A percentile compares a stretch with the other conserved stretches of the same genome.
phyloP scores from a whole-genome alignment of 371 early-diverging fungal species.

The Rhizopus arrhizus region DNA sequence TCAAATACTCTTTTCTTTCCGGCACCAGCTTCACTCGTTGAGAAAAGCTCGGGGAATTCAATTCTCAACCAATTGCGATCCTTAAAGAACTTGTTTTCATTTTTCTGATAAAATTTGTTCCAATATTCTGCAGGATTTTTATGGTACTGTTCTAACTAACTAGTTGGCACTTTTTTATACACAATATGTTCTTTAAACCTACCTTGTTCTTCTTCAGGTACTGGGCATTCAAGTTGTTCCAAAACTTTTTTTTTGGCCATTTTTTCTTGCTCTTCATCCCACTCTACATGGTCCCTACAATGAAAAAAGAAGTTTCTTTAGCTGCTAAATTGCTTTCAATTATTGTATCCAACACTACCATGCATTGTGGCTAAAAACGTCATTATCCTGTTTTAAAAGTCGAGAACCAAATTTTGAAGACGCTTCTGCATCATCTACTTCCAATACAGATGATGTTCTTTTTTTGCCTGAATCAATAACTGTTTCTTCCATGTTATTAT shows the following conservation, averaged over 20 bases:
- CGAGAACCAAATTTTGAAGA: slow-evolving; percentile 67
- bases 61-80: slow-evolving; percentile 92
- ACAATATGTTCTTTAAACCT: neutral
- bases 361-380: slow-evolving; percentile 78
- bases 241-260: slow-evolving; percentile 49
- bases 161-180: neutral
- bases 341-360: slow-evolving; percentile 54
- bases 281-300: slow-evolving; percentile 80
- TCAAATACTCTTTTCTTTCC: slow-evolving; percentile 67
- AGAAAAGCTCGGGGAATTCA: slow-evolving; percentile 85
- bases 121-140: slow-evolving; percentile 49
- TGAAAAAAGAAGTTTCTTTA: neutral
- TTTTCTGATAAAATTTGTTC: slow-evolving; percentile 88
- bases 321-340: neutral
- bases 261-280: slow-evolving; percentile 74
- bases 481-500: neutral
- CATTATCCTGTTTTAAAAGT: slow-evolving; percentile 56
- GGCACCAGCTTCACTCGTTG: slow-evolving; percentile 35
- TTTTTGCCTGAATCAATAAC: slow-evolving; percentile 30
- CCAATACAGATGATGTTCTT: slow-evolving; percentile 41
- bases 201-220: slow-evolving; percentile 54
- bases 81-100: slow-evolving; percentile 93
- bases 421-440: slow-evolving; percentile 21
- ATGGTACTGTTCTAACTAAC: slow-evolving; percentile 46
- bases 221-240: slow-evolving; percentile 42